These are phyloP conservation scores for Andalucia godoyi DNA, from an alignment of 78 protist genomes.

Conservation along the genomic window DNA sequence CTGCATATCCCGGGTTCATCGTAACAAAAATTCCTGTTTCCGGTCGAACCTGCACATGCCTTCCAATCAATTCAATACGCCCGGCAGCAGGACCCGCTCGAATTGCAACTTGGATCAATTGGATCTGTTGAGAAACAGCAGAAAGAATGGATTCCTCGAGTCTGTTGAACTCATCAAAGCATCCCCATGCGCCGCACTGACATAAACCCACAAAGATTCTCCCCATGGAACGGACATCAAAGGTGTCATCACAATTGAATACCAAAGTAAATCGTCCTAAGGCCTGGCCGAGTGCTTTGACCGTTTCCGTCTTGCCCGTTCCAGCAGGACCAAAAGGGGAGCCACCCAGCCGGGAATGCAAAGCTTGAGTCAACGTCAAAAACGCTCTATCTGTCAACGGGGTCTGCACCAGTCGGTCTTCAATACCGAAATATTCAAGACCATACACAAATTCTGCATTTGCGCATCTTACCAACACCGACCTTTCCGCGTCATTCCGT, in stretches of 20 bases:
- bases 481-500: too few relatives aligned
- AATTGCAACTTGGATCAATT: constrained; percentile 77
- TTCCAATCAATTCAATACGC: not conserved
- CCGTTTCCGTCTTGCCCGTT: constrained; percentile 97
- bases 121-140: constrained; percentile 97
- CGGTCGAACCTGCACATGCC: constrained; percentile 1
- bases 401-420: constrained; percentile 88
- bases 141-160: constrained; percentile 96
- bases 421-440: constrained; percentile 94
- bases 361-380: constrained; percentile 83
- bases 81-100: not conserved
- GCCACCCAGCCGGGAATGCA: constrained; percentile 86
- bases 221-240: constrained; percentile 91
- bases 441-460: constrained; percentile 77
- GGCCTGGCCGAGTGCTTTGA: constrained; percentile 84
- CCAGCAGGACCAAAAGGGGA: constrained; percentile 97
- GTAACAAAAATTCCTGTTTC: constrained; percentile 94
- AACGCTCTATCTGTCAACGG: constrained; percentile 82
- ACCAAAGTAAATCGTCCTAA: constrained; percentile 81
- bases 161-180: constrained; percentile 99
- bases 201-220: constrained; percentile 96
- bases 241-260: constrained; percentile 95
- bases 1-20: constrained; percentile 99
- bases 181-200: constrained; percentile 96
- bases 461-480: too few relatives aligned